A percentile compares a stretch with the other conserved stretches of the same genome.
Evolutionary conservation across 768 basidiomycete species (phyloP).

Genomic region (Mrakia blollopis): DNA sequence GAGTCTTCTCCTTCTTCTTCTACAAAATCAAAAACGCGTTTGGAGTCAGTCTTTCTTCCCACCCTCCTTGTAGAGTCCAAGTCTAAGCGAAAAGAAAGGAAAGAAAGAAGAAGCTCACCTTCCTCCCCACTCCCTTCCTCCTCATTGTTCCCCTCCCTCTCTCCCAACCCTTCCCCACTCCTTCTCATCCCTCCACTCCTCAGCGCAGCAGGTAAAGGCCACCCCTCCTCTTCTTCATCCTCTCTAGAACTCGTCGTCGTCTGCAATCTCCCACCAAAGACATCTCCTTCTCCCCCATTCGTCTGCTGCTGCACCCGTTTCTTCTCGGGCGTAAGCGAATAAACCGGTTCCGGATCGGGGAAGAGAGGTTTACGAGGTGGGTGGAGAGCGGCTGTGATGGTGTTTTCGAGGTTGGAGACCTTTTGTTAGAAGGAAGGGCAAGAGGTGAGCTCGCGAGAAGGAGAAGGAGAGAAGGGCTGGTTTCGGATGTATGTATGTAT

Average conservation of each 20-base stretch:
- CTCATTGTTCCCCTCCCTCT: background rate
- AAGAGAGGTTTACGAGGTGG: conserved; percentile 5
- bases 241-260: background rate
- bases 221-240: background rate
- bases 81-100: too few species aligned
- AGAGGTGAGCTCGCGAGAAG: background rate
- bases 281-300: too few species aligned
- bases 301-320: too few species aligned
- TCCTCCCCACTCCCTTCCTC: conserved; percentile 8
- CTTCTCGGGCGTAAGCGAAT: background rate
- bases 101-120: background rate
- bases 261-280: background rate
- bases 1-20: conserved; percentile 7
- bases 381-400: conserved; percentile 17
- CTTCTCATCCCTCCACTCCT: conserved; percentile 7
- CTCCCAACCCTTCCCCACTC: background rate
- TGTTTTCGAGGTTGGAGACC: conserved; percentile 4
- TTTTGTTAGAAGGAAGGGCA: background rate
- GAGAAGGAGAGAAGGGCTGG: background rate
- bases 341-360: background rate
- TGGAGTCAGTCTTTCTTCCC: too few species aligned
- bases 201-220: background rate
- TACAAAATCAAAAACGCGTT: too few species aligned
- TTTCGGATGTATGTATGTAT: background rate
- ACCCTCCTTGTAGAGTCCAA: too few species aligned